Percentiles rank a stretch among this genome's conserved stretches.
Evolutionary conservation across 1,139 yeast genomes (phyloP).

Genomic region (Debaryomycetaceae sp.): DNA sequence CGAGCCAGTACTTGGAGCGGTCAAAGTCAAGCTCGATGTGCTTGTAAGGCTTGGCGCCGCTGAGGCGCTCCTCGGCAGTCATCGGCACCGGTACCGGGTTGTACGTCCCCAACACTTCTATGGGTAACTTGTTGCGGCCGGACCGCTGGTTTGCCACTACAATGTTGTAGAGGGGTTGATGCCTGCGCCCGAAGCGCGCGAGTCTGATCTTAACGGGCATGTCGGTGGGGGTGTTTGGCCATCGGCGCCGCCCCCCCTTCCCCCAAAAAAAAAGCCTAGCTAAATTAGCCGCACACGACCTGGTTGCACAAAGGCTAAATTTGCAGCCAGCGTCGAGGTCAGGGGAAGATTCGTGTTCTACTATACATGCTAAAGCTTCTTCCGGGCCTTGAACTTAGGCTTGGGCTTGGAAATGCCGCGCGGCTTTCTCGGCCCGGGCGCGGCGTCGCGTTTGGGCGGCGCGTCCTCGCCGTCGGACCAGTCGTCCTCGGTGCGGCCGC

Average conservation of each 20-base stretch:
- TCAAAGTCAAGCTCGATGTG: slow-evolving; percentile 81
- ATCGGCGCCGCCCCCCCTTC: slow-evolving; percentile 13
- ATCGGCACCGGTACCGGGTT: slow-evolving; percentile 77
- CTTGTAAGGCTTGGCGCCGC: slow-evolving; percentile 62
- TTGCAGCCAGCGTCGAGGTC: no score
- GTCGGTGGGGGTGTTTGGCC: background rate
- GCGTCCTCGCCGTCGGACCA: slow-evolving; percentile 41
- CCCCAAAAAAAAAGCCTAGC: slow-evolving; percentile 13
- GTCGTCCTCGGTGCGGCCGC: slow-evolving; percentile 48
- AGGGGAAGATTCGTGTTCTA: no score
- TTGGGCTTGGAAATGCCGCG: slow-evolving; percentile 33
- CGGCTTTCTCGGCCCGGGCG: slow-evolving; percentile 13
- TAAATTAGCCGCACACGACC: background rate
- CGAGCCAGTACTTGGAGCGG: slow-evolving; percentile 95
- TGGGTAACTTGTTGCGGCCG: slow-evolving; percentile 81
- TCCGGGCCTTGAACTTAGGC: slow-evolving; percentile 53
- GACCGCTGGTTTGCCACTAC: slow-evolving; percentile 75
- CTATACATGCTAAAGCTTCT: slow-evolving; percentile 39
- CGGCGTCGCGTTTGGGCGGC: slow-evolving; percentile 9
- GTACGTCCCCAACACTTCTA: slow-evolving; percentile 93
- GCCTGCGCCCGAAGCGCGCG: slow-evolving; percentile 88
- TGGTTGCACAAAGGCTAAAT: background rate
- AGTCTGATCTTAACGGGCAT: slow-evolving; percentile 56
- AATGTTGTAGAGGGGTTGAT: slow-evolving; percentile 84
- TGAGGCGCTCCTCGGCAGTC: slow-evolving; percentile 50